A percentile compares a stretch with the other conserved stretches of the same genome.
phyloP scores from a whole-genome alignment of 163 green algal genomes.

The Scenedesmus sp. region DNA sequence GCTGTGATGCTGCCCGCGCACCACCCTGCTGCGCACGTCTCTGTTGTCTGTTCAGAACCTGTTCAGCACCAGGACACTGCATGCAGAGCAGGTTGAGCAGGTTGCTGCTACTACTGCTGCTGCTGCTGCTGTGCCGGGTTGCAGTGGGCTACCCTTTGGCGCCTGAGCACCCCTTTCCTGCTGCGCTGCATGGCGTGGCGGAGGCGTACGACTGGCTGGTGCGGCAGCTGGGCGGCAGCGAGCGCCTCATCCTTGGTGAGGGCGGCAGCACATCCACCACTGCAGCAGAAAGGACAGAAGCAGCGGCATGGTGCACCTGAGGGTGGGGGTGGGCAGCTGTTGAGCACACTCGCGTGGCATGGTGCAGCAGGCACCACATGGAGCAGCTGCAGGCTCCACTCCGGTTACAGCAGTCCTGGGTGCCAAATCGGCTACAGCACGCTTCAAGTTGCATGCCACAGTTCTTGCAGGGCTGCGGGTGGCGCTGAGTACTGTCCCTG shows the following conservation, averaged over 20 bases:
- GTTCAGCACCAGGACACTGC: too few relatives aligned
- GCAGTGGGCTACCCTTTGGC: slow-evolving; percentile 48
- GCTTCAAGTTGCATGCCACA: too few relatives aligned
- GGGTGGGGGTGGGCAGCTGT: too few relatives aligned
- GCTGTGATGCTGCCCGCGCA: neutral
- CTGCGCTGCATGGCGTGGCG: neutral
- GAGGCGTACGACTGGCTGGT: slow-evolving; percentile 45
- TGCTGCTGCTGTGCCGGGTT: neutral
- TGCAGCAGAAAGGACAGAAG: neutral
- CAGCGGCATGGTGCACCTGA: too few relatives aligned
- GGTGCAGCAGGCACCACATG: neutral
- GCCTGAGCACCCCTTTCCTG: slow-evolving; percentile 42
- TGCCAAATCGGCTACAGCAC: too few relatives aligned
- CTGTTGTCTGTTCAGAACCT: too few relatives aligned
- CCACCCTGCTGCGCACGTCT: neutral
- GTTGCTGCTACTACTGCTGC: neutral
- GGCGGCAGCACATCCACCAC: neutral
- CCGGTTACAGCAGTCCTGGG: too few relatives aligned
- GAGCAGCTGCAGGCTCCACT: neutral
- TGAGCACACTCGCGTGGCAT: too few relatives aligned
- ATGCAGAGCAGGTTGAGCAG: neutral
- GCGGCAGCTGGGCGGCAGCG: slow-evolving; percentile 2
- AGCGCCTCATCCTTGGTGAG: slow-evolving; percentile 40
- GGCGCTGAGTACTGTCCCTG: too few relatives aligned
- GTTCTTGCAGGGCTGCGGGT: too few relatives aligned